Evolutionary conservation across 164 flowering plant genomes (phyloP).

Genomic region (Vitis cinerea): DNA sequence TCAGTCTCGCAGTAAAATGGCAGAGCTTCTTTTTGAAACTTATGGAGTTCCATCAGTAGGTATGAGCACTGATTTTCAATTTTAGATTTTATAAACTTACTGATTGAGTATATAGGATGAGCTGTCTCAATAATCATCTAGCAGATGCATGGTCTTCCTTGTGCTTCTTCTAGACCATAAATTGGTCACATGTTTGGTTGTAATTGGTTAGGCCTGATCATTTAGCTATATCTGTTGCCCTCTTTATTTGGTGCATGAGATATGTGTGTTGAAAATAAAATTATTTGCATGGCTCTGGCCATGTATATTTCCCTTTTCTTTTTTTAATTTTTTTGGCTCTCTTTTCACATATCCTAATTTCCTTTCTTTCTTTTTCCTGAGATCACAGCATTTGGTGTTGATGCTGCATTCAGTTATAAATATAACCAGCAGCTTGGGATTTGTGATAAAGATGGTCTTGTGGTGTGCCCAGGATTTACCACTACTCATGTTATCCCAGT

Average conservation of each 20-base stretch:
- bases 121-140: background rate
- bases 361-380: slow-evolving; percentile 2
- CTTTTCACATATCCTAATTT: background rate
- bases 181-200: background rate
- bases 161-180: background rate
- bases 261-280: background rate
- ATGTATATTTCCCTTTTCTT: no score
- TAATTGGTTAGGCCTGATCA: background rate
- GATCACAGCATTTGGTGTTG: slow-evolving; percentile 89
- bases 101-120: background rate
- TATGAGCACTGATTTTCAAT: slow-evolving; percentile 22
- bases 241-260: background rate
- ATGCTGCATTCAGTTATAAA: slow-evolving; percentile 95
- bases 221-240: background rate
- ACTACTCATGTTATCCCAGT: slow-evolving; percentile 91
- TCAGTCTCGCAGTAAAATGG: slow-evolving; percentile 96
- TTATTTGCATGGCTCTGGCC: background rate
- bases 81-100: background rate
- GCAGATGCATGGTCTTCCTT: background rate
- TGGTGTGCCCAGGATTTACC: slow-evolving; percentile 72
- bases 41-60: slow-evolving; percentile 98
- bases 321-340: no score
- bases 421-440: slow-evolving; percentile 79
- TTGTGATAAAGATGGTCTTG: slow-evolving; percentile 86
- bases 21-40: slow-evolving; percentile 95